Percentiles rank a stretch among this genome's conserved stretches.
These are phyloP conservation scores for Zymoseptoria pseudotritici DNA, from an alignment of 2,329 filamentous ascomycete species.

Conservation along the genomic window DNA sequence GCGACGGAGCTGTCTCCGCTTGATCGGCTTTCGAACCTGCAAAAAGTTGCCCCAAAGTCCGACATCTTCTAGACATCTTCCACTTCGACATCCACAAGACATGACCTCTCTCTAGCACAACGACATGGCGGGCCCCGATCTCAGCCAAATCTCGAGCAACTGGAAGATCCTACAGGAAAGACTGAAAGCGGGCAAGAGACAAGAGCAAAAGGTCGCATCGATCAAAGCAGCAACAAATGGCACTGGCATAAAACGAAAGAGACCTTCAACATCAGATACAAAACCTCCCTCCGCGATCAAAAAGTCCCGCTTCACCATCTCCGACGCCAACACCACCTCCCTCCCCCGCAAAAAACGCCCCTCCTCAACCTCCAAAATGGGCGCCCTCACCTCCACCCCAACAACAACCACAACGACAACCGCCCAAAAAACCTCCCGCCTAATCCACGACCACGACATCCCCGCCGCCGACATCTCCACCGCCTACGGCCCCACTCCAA, in stretches of 20 bases:
- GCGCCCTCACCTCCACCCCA: constrained; percentile 29
- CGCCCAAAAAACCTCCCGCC: constrained; percentile 41
- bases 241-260: constrained; percentile 30
- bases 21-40: not conserved
- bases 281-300: constrained; percentile 7
- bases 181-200: constrained; percentile 33
- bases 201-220: constrained; percentile 24
- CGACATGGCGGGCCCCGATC: constrained; percentile 33
- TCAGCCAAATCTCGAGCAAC: constrained; percentile 47
- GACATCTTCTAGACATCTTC: not conserved
- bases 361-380: constrained; percentile 42
- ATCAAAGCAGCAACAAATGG: not conserved
- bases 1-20: not conserved
- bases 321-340: constrained; percentile 17
- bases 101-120: constrained; percentile 6
- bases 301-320: constrained; percentile 12
- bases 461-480: constrained; percentile 53
- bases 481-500: constrained; percentile 50
- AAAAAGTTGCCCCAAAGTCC: constrained; percentile 5
- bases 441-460: constrained; percentile 41
- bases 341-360: constrained; percentile 16
- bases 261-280: not conserved
- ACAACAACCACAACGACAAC: constrained; percentile 35
- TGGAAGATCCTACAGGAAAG: constrained; percentile 71
- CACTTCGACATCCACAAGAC: not conserved